phyloP scores from a whole-genome alignment of 2,329 filamentous ascomycete species.

The Exophiala phaeomuriformis region DNA sequence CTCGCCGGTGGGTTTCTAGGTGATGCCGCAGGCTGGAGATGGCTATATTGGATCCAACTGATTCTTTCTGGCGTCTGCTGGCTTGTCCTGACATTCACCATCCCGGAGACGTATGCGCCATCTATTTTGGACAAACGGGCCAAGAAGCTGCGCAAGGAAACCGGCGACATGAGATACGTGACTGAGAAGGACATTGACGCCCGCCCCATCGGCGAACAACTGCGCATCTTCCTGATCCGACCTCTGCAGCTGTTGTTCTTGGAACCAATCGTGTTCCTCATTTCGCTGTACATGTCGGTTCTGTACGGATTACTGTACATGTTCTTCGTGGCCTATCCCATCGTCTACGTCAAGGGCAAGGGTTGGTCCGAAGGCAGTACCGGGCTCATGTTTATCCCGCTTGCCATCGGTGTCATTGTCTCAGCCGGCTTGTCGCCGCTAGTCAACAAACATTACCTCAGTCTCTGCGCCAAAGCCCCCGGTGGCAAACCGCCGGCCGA shows the following conservation, averaged over 20 bases:
- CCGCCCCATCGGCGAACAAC: conserved; percentile 59
- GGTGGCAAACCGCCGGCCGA: conserved; percentile 70
- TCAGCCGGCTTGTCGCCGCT: conserved; percentile 62
- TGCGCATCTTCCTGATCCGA: conserved; percentile 67
- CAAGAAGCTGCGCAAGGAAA: conserved; percentile 61
- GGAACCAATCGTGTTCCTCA: conserved; percentile 78
- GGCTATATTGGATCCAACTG: conserved; percentile 81
- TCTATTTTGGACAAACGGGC: conserved; percentile 66
- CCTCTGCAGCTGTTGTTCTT: conserved; percentile 79
- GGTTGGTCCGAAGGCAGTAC: conserved; percentile 66
- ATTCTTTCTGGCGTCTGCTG: conserved; percentile 66
- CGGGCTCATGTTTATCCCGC: conserved; percentile 79
- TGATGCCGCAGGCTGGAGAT: conserved; percentile 66
- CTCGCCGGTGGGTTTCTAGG: conserved; percentile 69
- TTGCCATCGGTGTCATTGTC: conserved; percentile 65
- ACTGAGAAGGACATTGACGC: conserved; percentile 75
- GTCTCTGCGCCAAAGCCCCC: conserved; percentile 50
- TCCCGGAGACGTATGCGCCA: conserved; percentile 82
- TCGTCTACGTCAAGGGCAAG: conserved; percentile 71
- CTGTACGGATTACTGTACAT: conserved; percentile 54
- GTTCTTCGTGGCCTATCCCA: conserved; percentile 48
- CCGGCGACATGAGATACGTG: conserved; percentile 60
- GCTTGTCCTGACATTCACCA: conserved; percentile 74
- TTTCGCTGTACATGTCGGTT: conserved; percentile 78
- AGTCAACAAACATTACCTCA: conserved; percentile 76